Percentiles rank a stretch among this genome's conserved stretches.
phyloP scores from a whole-genome alignment of 179 eudicot species.

The Heliamphora pulchella region DNA sequence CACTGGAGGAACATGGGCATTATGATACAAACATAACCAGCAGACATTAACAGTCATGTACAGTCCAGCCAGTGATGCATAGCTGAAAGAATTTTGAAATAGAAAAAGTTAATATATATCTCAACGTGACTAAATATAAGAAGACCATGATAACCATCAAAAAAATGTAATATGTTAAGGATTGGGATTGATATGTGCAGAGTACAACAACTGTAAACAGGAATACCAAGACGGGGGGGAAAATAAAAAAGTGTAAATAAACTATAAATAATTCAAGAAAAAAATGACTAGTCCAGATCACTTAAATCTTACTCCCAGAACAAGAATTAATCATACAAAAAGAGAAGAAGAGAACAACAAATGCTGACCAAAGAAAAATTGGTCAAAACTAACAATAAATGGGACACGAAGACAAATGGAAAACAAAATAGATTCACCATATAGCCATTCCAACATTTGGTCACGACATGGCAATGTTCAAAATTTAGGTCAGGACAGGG shows the following conservation, averaged over 20 bases:
- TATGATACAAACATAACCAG: slow-evolving; percentile 8
- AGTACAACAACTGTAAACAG: not conserved
- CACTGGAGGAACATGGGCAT: not conserved
- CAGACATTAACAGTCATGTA: not conserved
- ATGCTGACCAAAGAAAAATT: not conserved
- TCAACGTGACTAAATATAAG: not conserved
- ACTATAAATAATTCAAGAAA: not conserved
- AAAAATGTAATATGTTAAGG: not conserved
- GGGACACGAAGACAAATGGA: not conserved
- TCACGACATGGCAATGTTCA: no score
- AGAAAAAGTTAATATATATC: not conserved
- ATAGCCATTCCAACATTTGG: not conserved
- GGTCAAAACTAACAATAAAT: not conserved
- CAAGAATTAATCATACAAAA: not conserved
- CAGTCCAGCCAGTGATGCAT: not conserved
- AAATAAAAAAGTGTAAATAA: not conserved
- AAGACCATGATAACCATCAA: not conserved
- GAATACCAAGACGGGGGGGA: not conserved
- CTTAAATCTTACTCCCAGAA: not conserved
- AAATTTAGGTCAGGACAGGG: not conserved
- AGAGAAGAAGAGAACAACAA: not conserved
- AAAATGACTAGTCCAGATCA: slow-evolving; percentile 2
- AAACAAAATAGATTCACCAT: not conserved
- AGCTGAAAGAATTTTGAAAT: slow-evolving; percentile 11
- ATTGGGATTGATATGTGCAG: not conserved